phyloP scores from a whole-genome alignment of 768 basidiomycete species.

The Leucocoprinus birnbaumii region DNA sequence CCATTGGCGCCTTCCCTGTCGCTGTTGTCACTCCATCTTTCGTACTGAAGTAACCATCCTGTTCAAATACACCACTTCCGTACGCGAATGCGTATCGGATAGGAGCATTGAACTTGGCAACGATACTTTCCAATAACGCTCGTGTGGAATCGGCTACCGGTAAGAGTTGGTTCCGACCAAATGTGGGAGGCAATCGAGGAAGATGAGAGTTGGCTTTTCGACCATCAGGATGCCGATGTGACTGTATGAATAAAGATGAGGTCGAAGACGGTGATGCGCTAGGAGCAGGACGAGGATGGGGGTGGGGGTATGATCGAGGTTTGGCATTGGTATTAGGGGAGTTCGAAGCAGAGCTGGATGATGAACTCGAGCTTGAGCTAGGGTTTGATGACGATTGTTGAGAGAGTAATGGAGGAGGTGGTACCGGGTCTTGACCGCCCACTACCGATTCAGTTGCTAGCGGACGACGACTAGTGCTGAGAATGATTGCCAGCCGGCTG shows the following conservation, averaged over 20 bases:
- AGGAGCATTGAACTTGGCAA: constrained; percentile 81
- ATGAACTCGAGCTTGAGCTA: constrained; percentile 6
- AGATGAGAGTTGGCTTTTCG: constrained; percentile 25
- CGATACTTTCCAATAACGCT: constrained; percentile 76
- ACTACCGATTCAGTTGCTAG: constrained; percentile 41
- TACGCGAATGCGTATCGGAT: constrained; percentile 98
- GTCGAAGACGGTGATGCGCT: constrained; percentile 15
- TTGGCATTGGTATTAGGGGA: constrained; percentile 10
- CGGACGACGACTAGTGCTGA: constrained; percentile 34
- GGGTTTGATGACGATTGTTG: not conserved
- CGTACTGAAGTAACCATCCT: constrained; percentile 52
- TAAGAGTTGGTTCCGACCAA: constrained; percentile 81
- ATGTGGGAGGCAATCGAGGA: constrained; percentile 61
- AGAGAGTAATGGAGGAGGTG: not conserved
- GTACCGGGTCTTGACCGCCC: constrained; percentile 16
- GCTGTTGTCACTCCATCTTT: constrained; percentile 17
- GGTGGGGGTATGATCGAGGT: constrained; percentile 38
- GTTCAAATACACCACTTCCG: constrained; percentile 93
- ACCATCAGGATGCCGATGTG: constrained; percentile 17
- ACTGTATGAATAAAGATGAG: not conserved
- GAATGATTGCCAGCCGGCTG: constrained; percentile 9
- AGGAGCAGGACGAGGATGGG: constrained; percentile 42
- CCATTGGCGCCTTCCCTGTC: constrained; percentile 59
- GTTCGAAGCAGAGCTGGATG: constrained; percentile 11
- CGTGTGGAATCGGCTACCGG: constrained; percentile 78